These are phyloP conservation scores for Ceratobasidium sp. DNA, from an alignment of 1,284 basidiomycete species.

Conservation along the genomic window DNA sequence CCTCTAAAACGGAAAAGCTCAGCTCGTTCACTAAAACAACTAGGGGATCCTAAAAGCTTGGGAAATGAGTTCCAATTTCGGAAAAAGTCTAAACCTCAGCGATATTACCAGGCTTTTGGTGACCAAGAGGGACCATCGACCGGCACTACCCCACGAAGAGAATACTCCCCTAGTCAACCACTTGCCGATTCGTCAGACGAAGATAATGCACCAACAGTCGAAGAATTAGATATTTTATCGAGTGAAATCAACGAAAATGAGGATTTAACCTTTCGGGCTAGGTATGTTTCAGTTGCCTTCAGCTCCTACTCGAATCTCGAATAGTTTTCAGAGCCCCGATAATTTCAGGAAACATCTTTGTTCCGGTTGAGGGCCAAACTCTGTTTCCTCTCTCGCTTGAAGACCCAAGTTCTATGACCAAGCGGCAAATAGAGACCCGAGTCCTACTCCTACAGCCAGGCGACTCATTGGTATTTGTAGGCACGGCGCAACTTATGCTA, in stretches of 20 bases:
- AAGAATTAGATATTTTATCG: background rate
- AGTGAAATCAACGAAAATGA: background rate
- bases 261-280: background rate
- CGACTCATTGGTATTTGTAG: conserved; percentile 71
- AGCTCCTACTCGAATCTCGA: background rate
- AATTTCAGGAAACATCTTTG: conserved; percentile 57
- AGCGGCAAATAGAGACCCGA: conserved; percentile 51
- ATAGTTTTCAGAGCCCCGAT: background rate
- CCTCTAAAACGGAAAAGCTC: conserved; percentile 36
- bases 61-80: background rate
- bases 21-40: conserved; percentile 1
- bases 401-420: conserved; percentile 53
- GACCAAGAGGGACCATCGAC: background rate
- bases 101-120: background rate
- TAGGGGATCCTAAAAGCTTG: background rate
- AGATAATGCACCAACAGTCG: conserved; percentile 53
- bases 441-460: conserved; percentile 58
- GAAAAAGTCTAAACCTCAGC: conserved; percentile 14
- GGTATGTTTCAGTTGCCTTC: background rate
- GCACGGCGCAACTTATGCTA: conserved; percentile 68
- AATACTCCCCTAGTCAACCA: conserved; percentile 70
- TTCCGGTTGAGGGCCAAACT: conserved; percentile 62
- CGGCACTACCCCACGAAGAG: conserved; percentile 52
- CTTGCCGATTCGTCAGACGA: conserved; percentile 68
- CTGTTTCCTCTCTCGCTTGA: conserved; percentile 61